phyloP scores from a whole-genome alignment of 2,329 filamentous ascomycete genomes.

The Alternaria consortialis region DNA sequence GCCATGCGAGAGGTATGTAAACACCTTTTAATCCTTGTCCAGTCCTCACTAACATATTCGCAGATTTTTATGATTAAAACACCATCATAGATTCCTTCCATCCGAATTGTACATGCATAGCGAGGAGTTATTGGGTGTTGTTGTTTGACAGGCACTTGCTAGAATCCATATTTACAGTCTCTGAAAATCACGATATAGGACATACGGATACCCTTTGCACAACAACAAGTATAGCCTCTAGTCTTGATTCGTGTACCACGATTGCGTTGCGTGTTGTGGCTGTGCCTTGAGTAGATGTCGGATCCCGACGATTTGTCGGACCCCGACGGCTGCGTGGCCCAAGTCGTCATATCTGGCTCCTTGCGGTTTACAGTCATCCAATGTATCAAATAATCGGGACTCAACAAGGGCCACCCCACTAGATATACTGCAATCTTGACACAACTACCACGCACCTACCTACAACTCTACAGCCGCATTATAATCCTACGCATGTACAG shows the following conservation, averaged over 20 bases:
- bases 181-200: neutral
- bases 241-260: neutral
- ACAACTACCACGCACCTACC: no score
- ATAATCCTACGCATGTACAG: no score
- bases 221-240: neutral
- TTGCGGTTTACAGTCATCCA: neutral
- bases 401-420: no score
- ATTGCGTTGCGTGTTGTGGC: constrained; percentile 4
- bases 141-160: neutral
- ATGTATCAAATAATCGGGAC: no score
- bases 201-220: neutral
- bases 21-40: neutral
- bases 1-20: constrained; percentile 81
- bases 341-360: neutral
- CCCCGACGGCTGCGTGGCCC: constrained; percentile 1
- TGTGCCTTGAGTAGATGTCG: neutral
- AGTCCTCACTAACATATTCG: constrained; percentile 19
- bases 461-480: no score
- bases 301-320: neutral
- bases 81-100: constrained; percentile 28
- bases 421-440: no score
- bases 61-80: constrained; percentile 52
- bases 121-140: constrained; percentile 35
- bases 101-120: constrained; percentile 35
- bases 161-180: neutral